These are phyloP conservation scores for Hirsutella rhossiliensis DNA, from an alignment of 2,329 filamentous ascomycete species.

Conservation along the genomic window DNA sequence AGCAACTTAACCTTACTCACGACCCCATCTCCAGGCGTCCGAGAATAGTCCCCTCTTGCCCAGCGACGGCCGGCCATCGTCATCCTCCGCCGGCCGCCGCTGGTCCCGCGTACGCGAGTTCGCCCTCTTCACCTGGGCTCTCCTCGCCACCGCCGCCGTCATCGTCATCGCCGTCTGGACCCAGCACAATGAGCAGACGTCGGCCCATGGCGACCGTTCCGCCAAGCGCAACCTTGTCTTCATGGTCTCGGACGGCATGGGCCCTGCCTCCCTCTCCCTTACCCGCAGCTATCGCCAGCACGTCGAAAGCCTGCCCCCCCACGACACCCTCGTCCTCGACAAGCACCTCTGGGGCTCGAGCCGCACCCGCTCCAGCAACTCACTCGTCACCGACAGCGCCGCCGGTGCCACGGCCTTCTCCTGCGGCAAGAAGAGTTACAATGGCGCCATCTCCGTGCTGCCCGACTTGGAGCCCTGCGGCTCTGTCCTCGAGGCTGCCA, in stretches of 20 bases:
- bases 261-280: slow-evolving; percentile 76
- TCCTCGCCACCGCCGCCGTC: slow-evolving; percentile 66
- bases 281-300: slow-evolving; percentile 81
- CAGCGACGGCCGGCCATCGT: slow-evolving; percentile 13
- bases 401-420: slow-evolving; percentile 97
- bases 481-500: slow-evolving; percentile 85
- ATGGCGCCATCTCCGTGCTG: slow-evolving; percentile 84
- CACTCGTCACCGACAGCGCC: slow-evolving; percentile 85
- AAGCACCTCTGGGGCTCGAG: slow-evolving; percentile 83
- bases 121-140: slow-evolving; percentile 69
- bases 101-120: slow-evolving; percentile 51
- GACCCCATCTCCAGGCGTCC: slow-evolving; percentile 17
- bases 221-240: slow-evolving; percentile 91
- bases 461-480: slow-evolving; percentile 81
- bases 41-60: slow-evolving; percentile 32
- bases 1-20: neutral
- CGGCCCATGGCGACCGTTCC: slow-evolving; percentile 21
- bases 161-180: slow-evolving; percentile 69
- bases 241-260: slow-evolving; percentile 99
- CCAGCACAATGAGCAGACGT: slow-evolving; percentile 54
- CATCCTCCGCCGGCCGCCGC: slow-evolving; percentile 7
- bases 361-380: slow-evolving; percentile 72
- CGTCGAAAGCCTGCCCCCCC: slow-evolving; percentile 56
- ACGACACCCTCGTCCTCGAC: slow-evolving; percentile 71
- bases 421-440: slow-evolving; percentile 89